These are phyloP conservation scores for Hypomyces rosellus DNA, from an alignment of 2,329 filamentous ascomycete species.

Conservation along the genomic window DNA sequence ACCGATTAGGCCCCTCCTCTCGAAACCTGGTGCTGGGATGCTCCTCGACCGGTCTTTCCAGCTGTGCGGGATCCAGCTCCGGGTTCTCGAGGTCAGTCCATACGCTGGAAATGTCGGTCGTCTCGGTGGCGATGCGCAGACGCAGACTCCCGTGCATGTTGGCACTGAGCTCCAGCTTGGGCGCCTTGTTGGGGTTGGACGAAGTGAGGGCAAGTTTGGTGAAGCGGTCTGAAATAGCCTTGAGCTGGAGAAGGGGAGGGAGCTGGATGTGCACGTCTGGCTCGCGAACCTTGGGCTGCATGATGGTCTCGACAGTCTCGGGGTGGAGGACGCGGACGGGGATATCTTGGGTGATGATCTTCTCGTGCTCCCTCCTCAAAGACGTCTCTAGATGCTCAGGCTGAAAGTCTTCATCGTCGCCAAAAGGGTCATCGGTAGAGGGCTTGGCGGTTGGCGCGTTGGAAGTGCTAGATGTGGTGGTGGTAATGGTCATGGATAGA, in stretches of 20 bases:
- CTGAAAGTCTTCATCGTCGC: conserved; percentile 37
- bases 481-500: conserved; percentile 83
- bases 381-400: conserved; percentile 49
- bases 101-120: conserved; percentile 74
- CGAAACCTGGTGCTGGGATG: conserved; percentile 79
- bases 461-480: conserved; percentile 48
- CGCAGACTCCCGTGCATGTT: conserved; percentile 90
- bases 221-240: conserved; percentile 91
- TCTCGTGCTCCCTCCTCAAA: conserved; percentile 69
- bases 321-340: conserved; percentile 86
- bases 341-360: conserved; percentile 89
- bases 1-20: conserved; percentile 69
- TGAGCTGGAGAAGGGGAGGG: conserved; percentile 79
- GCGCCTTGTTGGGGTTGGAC: conserved; percentile 35
- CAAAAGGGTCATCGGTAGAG: conserved; percentile 33
- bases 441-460: conserved; percentile 26
- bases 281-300: conserved; percentile 84
- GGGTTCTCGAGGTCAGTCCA: conserved; percentile 88
- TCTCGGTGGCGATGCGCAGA: conserved; percentile 74
- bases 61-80: conserved; percentile 70
- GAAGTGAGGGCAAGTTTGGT: conserved; percentile 68
- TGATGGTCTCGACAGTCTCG: conserved; percentile 80
- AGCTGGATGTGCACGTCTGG: conserved; percentile 92
- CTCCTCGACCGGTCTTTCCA: conserved; percentile 65
- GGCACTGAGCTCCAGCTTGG: conserved; percentile 78